Conservation (phyloP, 371 early-diverging fungal genomes). For the Syncephalis plumigaleata region DNA sequence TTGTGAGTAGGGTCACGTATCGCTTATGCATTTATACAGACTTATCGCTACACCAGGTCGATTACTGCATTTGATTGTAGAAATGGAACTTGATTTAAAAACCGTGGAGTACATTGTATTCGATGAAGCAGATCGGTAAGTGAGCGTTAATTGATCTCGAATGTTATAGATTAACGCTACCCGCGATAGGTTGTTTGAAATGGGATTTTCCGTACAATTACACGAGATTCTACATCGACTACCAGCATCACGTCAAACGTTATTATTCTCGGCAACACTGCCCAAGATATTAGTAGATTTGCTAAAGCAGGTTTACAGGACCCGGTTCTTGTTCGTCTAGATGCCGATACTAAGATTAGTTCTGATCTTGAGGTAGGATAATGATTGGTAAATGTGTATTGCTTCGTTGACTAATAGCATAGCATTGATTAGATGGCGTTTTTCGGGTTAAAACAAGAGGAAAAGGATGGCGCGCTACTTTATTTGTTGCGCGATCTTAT, state of each 20-base stretch:
- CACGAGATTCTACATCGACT: conserved; percentile 75
- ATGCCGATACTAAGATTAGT: conserved; percentile 85
- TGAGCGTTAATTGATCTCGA: neutral
- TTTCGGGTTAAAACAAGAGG: conserved; percentile 57
- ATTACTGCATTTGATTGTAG: conserved; percentile 86
- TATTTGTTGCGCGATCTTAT: conserved; percentile 66
- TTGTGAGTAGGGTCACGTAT: no score
- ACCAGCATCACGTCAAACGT: conserved; percentile 71
- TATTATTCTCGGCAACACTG: conserved; percentile 90
- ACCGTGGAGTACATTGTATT: conserved; percentile 92
- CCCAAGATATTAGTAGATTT: conserved; percentile 86
- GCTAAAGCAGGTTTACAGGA: conserved; percentile 90
- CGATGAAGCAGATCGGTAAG: conserved; percentile 94
- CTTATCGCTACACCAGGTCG: conserved; percentile 98
- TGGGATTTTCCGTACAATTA: conserved; percentile 94
- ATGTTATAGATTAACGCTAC: neutral
- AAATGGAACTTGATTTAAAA: conserved; percentile 75
- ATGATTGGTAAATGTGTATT: conserved; percentile 3
- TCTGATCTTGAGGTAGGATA: conserved; percentile 79
- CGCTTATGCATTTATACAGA: no score
- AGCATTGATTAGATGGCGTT: conserved; percentile 47
- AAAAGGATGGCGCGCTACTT: conserved; percentile 81
- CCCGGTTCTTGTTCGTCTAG: conserved; percentile 81
- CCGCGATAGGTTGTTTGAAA: conserved; percentile 65
- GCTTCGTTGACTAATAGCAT: neutral